phyloP scores from a whole-genome alignment of 768 basidiomycete species.

The Mycena haematopus region DNA sequence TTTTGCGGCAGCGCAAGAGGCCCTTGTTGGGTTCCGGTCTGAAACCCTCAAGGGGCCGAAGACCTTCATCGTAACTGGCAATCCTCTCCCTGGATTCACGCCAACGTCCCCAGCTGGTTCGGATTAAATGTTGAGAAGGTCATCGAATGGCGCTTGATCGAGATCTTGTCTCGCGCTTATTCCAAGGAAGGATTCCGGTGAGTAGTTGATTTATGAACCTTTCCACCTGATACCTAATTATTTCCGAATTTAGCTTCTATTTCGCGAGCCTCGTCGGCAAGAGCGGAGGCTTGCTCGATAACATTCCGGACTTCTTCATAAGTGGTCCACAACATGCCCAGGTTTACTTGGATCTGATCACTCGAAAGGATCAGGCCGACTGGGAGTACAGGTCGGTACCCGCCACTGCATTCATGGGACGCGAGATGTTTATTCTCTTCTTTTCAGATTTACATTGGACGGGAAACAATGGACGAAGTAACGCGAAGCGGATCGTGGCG shows the following conservation, averaged over 20 bases:
- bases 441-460: background rate
- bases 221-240: background rate
- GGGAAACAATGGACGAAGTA: background rate
- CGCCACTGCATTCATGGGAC: background rate
- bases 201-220: constrained; percentile 31
- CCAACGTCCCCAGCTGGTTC: background rate
- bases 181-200: too few species aligned
- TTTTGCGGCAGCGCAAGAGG: too few species aligned
- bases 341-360: constrained; percentile 27
- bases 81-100: constrained; percentile 35
- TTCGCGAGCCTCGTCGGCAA: constrained; percentile 29
- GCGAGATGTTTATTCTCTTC: background rate
- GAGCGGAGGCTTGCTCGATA: too few species aligned
- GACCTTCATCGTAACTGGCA: constrained; percentile 42
- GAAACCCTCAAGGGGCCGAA: too few species aligned
- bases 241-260: constrained; percentile 33
- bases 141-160: too few species aligned
- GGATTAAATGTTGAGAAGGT: too few species aligned
- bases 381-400: constrained; percentile 18
- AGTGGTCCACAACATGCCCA: too few species aligned
- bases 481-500: too few species aligned
- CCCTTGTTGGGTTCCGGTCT: too few species aligned
- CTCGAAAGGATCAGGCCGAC: constrained; percentile 25
- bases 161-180: too few species aligned
- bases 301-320: too few species aligned